Evolutionary conservation across 495 filamentous ascomycete species (phyloP).

Genomic region (Tuber melanosporum): DNA sequence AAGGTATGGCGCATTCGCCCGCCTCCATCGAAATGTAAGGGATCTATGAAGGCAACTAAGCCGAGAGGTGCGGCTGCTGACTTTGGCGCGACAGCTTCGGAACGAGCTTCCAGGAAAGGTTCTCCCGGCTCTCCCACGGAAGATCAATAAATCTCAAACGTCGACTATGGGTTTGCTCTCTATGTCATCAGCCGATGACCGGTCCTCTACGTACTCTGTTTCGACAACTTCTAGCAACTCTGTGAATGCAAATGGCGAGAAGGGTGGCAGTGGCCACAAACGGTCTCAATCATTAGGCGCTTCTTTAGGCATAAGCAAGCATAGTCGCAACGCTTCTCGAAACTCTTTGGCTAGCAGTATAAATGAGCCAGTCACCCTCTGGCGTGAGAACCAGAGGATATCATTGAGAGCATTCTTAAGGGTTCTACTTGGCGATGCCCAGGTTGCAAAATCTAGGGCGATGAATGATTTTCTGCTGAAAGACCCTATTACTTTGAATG

Average conservation of each 20-base stretch:
- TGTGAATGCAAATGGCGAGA: slow-evolving; percentile 19
- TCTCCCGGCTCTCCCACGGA: slow-evolving; percentile 76
- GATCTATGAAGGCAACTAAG: slow-evolving; percentile 50
- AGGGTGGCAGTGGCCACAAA: slow-evolving; percentile 15
- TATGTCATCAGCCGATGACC: slow-evolving; percentile 49
- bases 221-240: slow-evolving; percentile 53
- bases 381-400: slow-evolving; percentile 84
- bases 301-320: slow-evolving; percentile 42
- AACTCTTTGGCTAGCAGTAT: slow-evolving; percentile 47
- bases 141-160: slow-evolving; percentile 71
- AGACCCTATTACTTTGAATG: slow-evolving; percentile 61
- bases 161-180: slow-evolving; percentile 48
- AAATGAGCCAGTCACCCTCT: slow-evolving; percentile 54
- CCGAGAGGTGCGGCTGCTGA: slow-evolving; percentile 68
- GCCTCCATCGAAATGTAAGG: slow-evolving; percentile 57
- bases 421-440: slow-evolving; percentile 72
- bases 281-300: slow-evolving; percentile 36
- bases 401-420: slow-evolving; percentile 86
- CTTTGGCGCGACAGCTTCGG: slow-evolving; percentile 65
- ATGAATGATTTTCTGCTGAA: slow-evolving; percentile 73
- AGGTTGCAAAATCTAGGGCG: slow-evolving; percentile 71
- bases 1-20: slow-evolving; percentile 80
- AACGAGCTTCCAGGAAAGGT: slow-evolving; percentile 87
- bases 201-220: slow-evolving; percentile 67
- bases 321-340: slow-evolving; percentile 48